Base-by-base conservation (phyloP, 352 stramenopile species). In the Globisporangium alternatum region DNA sequence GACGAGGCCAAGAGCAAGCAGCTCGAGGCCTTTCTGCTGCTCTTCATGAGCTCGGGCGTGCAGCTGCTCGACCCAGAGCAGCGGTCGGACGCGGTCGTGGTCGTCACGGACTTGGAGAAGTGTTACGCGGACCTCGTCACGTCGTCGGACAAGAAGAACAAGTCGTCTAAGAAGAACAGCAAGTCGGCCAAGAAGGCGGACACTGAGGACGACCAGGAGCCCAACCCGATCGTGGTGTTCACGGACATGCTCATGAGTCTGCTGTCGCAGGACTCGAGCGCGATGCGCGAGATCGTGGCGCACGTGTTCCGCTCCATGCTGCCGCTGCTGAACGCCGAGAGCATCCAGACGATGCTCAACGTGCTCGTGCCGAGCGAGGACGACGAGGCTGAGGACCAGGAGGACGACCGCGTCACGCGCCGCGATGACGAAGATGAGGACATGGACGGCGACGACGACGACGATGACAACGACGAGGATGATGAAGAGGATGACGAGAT, bases 241-340 rank as follows among this genome's bases (percentile, higher is more conserved):
- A 91, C 80, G 15, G 87, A 96, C 70, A 65, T 94, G 75, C 67
- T 96, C 51, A 65, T 96, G 72, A 90, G 83, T 77, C 65, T 94
- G 67, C 70, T 96, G 41, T 82, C 87, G 28, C 83, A 92, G 57
- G 80, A 93, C 64, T 96, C 87, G 64, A 90, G 83, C 57, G 83
- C 85, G 39, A 77, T 96, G 72, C 87, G 87, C 56, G 86, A 93
- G 33, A 90, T 96, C 33, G 87, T 96, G 21, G 86, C 71, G 19
- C 79, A 92, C 63, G 87, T 88, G 13, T 96, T 96, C 75, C 78
- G 80, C 17, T 87, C 75, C 48, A 66, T 96, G 53, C 69, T 91
- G 62, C 80, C 83, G 37, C 70, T 93, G 44, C 69, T 94, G 25
- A 90, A 76, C 28, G 62, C 62, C 12, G 64, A 71, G 8, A 90